These are phyloP conservation scores for Spinacia oleracea DNA, from an alignment of 179 eudicot species.

Conservation along the genomic window DNA sequence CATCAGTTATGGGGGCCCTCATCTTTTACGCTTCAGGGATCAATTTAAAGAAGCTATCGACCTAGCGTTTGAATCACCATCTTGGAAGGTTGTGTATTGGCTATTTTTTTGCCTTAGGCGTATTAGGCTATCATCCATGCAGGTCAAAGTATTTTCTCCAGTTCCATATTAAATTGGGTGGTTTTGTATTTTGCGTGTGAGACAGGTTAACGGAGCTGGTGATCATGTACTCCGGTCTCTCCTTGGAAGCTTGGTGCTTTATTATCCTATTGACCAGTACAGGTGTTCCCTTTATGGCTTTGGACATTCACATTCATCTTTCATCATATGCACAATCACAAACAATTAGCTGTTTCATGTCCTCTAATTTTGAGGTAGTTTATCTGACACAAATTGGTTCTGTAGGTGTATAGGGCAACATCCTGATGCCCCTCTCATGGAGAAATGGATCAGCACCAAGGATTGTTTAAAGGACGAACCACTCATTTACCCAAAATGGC, in stretches of 20 bases:
- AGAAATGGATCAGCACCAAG: slow-evolving; percentile 88
- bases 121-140: background rate
- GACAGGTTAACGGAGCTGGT: slow-evolving; percentile 94
- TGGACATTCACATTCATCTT: background rate
- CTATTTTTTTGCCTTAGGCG: slow-evolving; percentile 1
- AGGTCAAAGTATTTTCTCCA: background rate
- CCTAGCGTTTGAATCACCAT: slow-evolving; percentile 85
- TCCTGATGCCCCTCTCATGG: slow-evolving; percentile 62
- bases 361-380: slow-evolving; percentile 7
- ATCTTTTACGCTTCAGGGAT: slow-evolving; percentile 66
- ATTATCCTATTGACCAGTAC: slow-evolving; percentile 96
- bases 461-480: slow-evolving; percentile 53
- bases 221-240: slow-evolving; percentile 94
- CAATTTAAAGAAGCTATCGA: slow-evolving; percentile 74
- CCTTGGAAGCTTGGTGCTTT: slow-evolving; percentile 86
- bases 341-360: slow-evolving; percentile 6
- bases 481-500: slow-evolving; percentile 76
- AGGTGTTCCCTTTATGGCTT: slow-evolving; percentile 45
- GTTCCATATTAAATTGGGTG: slow-evolving; percentile 14
- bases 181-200: slow-evolving; percentile 27
- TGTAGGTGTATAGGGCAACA: slow-evolving; percentile 71
- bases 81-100: slow-evolving; percentile 79
- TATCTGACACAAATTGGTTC: slow-evolving; percentile 20
- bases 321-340: background rate
- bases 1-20: slow-evolving; percentile 86